These are phyloP conservation scores for Funneliformis mosseae DNA, from an alignment of 192 early-diverging fungal species.

Conservation along the genomic window DNA sequence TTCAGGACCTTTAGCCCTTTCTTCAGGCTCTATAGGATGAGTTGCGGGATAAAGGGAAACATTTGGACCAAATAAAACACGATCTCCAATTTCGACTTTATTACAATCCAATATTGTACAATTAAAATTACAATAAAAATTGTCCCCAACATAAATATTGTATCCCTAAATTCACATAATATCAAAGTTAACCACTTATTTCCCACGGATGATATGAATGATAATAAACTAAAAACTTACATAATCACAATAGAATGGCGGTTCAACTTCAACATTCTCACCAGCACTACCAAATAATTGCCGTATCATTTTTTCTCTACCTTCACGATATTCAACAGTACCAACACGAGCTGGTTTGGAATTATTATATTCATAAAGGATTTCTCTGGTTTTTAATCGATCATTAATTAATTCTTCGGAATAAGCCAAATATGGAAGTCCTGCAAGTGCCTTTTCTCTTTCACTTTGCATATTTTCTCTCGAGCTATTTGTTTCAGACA, in stretches of 20 bases:
- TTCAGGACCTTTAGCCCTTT: conserved; percentile 45
- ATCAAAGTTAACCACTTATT: conserved; percentile 22
- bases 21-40: conserved; percentile 68
- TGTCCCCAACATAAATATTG: conserved; percentile 75
- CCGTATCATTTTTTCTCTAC: neutral
- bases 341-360: neutral
- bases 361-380: conserved; percentile 27
- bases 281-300: conserved; percentile 52
- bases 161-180: conserved; percentile 37
- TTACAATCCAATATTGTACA: conserved; percentile 76
- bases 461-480: neutral
- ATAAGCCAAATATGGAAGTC: conserved; percentile 15
- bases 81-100: conserved; percentile 73
- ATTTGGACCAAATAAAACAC: conserved; percentile 73
- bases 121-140: conserved; percentile 78
- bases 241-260: conserved; percentile 77
- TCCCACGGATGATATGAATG: neutral
- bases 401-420: conserved; percentile 17
- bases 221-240: conserved; percentile 39
- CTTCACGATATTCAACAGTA: neutral
- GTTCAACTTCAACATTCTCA: conserved; percentile 61
- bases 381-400: neutral
- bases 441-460: conserved; percentile 24
- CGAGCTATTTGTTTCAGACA: neutral
- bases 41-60: conserved; percentile 76